These are phyloP conservation scores for Chlorella vulgaris DNA, from an alignment of 139 green algal species.

Conservation along the genomic window DNA sequence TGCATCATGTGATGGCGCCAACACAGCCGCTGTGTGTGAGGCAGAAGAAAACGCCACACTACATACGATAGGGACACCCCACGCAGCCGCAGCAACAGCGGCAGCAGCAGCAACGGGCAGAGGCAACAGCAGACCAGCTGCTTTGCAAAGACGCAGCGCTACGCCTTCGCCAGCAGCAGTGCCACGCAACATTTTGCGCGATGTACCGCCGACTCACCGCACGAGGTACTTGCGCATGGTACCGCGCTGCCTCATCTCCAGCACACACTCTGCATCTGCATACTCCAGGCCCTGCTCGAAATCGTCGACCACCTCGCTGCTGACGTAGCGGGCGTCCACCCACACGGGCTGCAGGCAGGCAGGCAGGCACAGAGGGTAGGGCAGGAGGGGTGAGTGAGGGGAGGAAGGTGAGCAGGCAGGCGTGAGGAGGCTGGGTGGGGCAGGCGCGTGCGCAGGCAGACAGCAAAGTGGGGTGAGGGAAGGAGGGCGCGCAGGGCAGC, in stretches of 20 bases:
- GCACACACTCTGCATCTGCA: conserved; percentile 51
- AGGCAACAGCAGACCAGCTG: too few relatives aligned
- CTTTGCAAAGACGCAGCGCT: too few relatives aligned
- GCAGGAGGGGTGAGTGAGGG: background rate
- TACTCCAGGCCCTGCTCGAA: conserved; percentile 78
- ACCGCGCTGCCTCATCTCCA: conserved; percentile 59
- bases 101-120: too few relatives aligned
- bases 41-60: too few relatives aligned
- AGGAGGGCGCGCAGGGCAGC: too few relatives aligned
- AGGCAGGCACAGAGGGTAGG: background rate
- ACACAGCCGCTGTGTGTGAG: too few relatives aligned
- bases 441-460: too few relatives aligned
- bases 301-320: conserved; percentile 77
- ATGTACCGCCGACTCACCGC: conserved; percentile 33
- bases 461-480: too few relatives aligned
- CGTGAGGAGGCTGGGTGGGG: background rate
- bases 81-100: too few relatives aligned
- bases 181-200: too few relatives aligned
- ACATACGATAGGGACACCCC: too few relatives aligned
- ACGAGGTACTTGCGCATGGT: conserved; percentile 79
- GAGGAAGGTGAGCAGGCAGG: background rate
- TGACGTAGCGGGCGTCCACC: conserved; percentile 65
- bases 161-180: too few relatives aligned
- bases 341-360: conserved; percentile 52
- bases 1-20: conserved; percentile 2